Conservation (phyloP, 2,329 filamentous ascomycete species). For the Lecanosticta acicola region DNA sequence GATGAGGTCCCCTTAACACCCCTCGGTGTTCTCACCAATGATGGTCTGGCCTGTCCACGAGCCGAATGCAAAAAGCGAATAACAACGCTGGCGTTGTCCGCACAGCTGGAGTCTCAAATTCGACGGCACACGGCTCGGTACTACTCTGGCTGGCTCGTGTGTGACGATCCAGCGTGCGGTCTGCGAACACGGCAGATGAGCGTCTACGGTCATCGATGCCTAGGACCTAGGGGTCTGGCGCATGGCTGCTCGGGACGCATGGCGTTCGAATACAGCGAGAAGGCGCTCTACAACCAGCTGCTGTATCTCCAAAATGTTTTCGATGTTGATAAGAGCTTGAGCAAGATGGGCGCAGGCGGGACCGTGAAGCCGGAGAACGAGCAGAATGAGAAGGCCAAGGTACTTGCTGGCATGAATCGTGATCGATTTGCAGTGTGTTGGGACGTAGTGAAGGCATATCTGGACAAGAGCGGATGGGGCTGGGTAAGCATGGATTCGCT, state of each 20-base stretch:
- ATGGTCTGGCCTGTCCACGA: conserved; percentile 67
- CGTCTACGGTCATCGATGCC: conserved; percentile 84
- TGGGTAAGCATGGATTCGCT: conserved; percentile 46
- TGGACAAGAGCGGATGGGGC: conserved; percentile 36
- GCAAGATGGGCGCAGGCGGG: conserved; percentile 30
- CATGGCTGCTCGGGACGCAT: conserved; percentile 81
- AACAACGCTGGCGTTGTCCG: conserved; percentile 66
- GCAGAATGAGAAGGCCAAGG: conserved; percentile 54
- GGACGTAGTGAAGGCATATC: conserved; percentile 60
- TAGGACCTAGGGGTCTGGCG: conserved; percentile 79
- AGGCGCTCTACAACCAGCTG: conserved; percentile 90
- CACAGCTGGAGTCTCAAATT: conserved; percentile 81
- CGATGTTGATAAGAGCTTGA: conserved; percentile 77
- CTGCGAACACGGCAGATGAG: conserved; percentile 85
- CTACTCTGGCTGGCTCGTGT: conserved; percentile 88
- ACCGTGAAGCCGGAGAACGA: conserved; percentile 45
- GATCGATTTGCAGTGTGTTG: conserved; percentile 70
- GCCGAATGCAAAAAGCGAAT: conserved; percentile 59
- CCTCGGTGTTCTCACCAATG: conserved; percentile 58
- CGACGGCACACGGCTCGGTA: conserved; percentile 73
- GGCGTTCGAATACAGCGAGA: conserved; percentile 81
- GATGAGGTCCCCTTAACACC: conserved; percentile 34
- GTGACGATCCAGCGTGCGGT: conserved; percentile 81
- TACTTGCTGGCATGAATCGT: conserved; percentile 80
- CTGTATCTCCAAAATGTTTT: conserved; percentile 80